Evolutionary conservation across 1,284 basidiomycete genomes (phyloP), one percentile per base, ranked within the genome.

Genomic region (Albatrellus sp.): DNA sequence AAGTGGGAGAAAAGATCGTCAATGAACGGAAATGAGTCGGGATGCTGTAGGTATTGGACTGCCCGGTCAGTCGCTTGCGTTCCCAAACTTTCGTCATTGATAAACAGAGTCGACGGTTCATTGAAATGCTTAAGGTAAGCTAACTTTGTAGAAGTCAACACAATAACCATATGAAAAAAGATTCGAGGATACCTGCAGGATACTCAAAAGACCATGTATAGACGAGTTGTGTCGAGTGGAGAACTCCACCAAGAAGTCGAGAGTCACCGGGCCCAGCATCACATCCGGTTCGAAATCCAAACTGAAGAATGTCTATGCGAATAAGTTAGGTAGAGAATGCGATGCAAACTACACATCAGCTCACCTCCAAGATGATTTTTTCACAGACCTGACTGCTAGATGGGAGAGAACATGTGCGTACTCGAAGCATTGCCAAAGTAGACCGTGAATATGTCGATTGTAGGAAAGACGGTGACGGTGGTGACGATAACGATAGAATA

Each of bases 121-220:
- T 70, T 64, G 49, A 82, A 84, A 55, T 87, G 83, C 47, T 80
- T 80, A 55, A 86, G 59, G 52, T 80, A 64, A 0, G 67, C 64
- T 4, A 86, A 60, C 80, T 85, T 48, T 6, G 13, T 40, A 37
- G 20, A 38, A 31, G 19, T 35, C 12, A 43, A 20, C 28, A 11
- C 9, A 46, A 14, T 5, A 40, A 20, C n/a, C 31, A 13, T 37
- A 5, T 19, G 6, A 45, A 37, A 7, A 20, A 8, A 9, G 19
- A 40, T 14, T 5, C 31, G 44, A 24, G 13, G 56, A 46, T 44
- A 80, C 81, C 62, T 85, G 80, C 5, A 87, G 55, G 40, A 76
- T 66, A 10, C 72, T 75, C 6, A 75, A 50, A 2, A 77, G 48
- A 2, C 65, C 63, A 50, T 84, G 79, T 0, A 78, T 54, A 1